Conservation (phyloP, 306 rosid genomes). For the Trichosanthes cucumerina region DNA sequence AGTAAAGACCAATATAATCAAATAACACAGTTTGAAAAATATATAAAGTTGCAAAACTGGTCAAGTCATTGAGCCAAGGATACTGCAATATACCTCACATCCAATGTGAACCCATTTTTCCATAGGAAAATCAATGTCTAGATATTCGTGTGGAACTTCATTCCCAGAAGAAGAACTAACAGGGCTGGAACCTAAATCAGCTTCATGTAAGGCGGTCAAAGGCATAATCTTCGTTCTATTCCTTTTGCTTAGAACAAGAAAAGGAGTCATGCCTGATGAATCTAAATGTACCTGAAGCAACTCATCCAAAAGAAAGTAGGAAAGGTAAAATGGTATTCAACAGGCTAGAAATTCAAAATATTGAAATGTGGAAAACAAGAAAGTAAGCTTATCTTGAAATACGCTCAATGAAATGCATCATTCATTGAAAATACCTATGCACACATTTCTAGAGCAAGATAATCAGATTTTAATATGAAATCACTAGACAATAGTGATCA, state of each 20-base stretch:
- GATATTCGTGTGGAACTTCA: slow-evolving; percentile 36
- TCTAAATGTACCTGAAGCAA: slow-evolving; percentile 40
- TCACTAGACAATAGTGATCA: background rate
- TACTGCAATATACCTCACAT: slow-evolving; percentile 50
- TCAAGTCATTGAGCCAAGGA: background rate
- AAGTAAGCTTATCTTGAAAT: background rate
- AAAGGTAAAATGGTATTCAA: slow-evolving; percentile 8
- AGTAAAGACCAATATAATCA: background rate
- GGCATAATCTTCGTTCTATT: slow-evolving; percentile 46
- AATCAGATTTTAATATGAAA: background rate
- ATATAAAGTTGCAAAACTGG: background rate
- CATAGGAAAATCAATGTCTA: slow-evolving; percentile 46
- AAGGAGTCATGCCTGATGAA: slow-evolving; percentile 39
- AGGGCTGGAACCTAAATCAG: slow-evolving; percentile 30
- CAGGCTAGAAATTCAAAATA: background rate
- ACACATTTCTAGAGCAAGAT: background rate
- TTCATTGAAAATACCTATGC: background rate
- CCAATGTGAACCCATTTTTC: slow-evolving; percentile 88
- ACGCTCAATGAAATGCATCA: background rate
- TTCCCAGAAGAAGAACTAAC: slow-evolving; percentile 30
- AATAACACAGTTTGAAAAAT: background rate
- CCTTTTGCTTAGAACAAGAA: slow-evolving; percentile 42
- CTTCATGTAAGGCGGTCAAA: slow-evolving; percentile 29
- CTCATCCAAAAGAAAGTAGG: background rate
- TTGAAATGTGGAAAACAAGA: background rate